A percentile compares a stretch with the other conserved stretches of the same genome.
These are phyloP conservation scores for Aspergillus novofumigatus DNA, from an alignment of 2,329 filamentous ascomycete genomes.

Conservation along the genomic window DNA sequence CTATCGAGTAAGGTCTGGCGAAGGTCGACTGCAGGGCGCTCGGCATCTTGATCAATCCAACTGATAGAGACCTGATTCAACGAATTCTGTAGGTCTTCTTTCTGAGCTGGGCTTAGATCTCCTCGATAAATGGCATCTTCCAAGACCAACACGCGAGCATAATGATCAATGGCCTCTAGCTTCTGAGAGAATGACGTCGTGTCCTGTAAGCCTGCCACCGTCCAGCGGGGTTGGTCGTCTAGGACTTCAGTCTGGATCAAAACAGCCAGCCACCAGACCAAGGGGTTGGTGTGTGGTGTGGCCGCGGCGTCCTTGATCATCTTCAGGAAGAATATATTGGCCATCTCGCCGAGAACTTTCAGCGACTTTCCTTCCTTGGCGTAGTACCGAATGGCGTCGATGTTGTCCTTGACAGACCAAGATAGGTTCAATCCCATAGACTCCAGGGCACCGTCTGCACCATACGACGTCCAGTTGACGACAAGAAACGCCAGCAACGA, in stretches of 20 bases:
- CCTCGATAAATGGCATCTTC: not conserved
- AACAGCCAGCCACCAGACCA: not conserved
- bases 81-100: not conserved
- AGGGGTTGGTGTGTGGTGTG: not conserved
- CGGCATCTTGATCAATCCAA: not conserved
- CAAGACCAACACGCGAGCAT: not conserved
- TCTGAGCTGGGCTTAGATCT: not conserved
- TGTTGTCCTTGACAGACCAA: not conserved
- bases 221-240: not conserved
- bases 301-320: not conserved
- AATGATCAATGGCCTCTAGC: not conserved
- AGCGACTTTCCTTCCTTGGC: not conserved
- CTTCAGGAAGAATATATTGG: not conserved
- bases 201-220: not conserved
- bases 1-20: too few relatives aligned
- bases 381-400: not conserved
- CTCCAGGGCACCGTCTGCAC: not conserved
- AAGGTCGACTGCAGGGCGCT: not conserved
- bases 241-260: not conserved
- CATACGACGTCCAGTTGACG: not conserved
- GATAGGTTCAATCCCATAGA: not conserved
- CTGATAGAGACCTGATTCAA: not conserved
- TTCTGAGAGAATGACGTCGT: not conserved
- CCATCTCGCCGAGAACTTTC: not conserved
- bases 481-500: not conserved